These are phyloP conservation scores for Paramecium tetraurelia DNA, from an alignment of 73 alveolate genomes.

Conservation along the genomic window DNA sequence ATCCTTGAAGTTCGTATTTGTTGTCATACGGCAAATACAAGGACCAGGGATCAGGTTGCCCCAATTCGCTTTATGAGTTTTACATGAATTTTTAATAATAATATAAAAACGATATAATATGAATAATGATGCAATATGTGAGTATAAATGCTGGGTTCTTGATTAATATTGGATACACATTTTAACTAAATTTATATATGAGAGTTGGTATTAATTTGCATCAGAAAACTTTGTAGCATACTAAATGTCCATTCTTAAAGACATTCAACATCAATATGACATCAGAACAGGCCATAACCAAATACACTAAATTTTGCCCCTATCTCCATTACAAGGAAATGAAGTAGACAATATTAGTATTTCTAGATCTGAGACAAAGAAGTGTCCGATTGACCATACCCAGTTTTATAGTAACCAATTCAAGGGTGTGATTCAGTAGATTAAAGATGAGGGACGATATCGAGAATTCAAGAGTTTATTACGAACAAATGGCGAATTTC, in stretches of 20 bases:
- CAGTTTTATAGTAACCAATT: constrained; percentile 54
- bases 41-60: background rate
- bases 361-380: background rate
- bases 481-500: constrained; percentile 73
- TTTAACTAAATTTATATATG: background rate
- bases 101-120: constrained; percentile 11
- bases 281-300: background rate
- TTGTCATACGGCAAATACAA: background rate
- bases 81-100: background rate
- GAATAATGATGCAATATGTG: background rate
- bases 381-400: constrained; percentile 4
- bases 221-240: constrained; percentile 15
- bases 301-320: constrained; percentile 53
- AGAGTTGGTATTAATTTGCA: constrained; percentile 43
- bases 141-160: background rate
- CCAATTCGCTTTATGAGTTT: background rate
- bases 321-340: background rate
- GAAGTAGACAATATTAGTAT: background rate
- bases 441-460: constrained; percentile 78
- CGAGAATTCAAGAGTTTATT: constrained; percentile 70
- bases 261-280: background rate
- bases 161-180: background rate
- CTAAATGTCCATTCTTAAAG: constrained; percentile 40
- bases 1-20: background rate
- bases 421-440: constrained; percentile 53